Conservation (phyloP, 139 green algal genomes). For the Chlamydomonas incerta region DNA sequence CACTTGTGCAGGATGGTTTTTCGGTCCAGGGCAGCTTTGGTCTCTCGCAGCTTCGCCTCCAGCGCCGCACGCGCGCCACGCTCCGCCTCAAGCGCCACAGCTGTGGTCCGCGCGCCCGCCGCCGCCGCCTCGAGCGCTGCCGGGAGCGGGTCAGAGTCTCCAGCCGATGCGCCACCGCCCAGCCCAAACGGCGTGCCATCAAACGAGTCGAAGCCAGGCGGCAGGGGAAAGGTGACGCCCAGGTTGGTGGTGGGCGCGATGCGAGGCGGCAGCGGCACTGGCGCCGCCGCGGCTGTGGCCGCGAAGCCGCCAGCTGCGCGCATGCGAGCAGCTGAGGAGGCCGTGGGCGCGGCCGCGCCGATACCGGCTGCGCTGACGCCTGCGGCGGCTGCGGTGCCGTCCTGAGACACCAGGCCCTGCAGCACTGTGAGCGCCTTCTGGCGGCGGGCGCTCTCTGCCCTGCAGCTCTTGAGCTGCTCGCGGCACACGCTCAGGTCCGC, state of each 20-base stretch:
- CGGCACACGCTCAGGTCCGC: constrained; percentile 53
- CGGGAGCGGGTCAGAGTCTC: constrained; percentile 2
- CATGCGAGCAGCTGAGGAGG: too few species aligned
- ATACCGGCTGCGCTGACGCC: too few species aligned
- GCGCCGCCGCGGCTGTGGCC: too few species aligned
- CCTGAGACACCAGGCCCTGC: constrained; percentile 35
- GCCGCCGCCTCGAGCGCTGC: constrained; percentile 35
- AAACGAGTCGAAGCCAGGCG: too few species aligned
- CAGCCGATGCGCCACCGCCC: neutral
- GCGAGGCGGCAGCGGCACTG: too few species aligned
- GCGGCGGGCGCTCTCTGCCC: constrained; percentile 57
- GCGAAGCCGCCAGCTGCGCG: too few species aligned
- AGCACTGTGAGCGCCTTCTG: constrained; percentile 52
- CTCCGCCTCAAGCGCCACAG: constrained; percentile 50
- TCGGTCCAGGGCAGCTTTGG: constrained; percentile 38
- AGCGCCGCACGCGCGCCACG: constrained; percentile 19
- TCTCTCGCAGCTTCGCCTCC: constrained; percentile 56
- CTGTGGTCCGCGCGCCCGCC: constrained; percentile 20
- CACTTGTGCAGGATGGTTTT: constrained; percentile 60
- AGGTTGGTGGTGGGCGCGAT: too few species aligned
- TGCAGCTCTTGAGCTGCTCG: constrained; percentile 51
- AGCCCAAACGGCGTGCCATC: too few species aligned
- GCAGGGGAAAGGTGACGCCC: too few species aligned
- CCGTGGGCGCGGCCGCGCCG: too few species aligned
- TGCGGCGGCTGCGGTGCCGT: too few species aligned